Base-by-base conservation (phyloP, 2,329 filamentous ascomycete genomes). In the Zopfia rhizophila region DNA sequence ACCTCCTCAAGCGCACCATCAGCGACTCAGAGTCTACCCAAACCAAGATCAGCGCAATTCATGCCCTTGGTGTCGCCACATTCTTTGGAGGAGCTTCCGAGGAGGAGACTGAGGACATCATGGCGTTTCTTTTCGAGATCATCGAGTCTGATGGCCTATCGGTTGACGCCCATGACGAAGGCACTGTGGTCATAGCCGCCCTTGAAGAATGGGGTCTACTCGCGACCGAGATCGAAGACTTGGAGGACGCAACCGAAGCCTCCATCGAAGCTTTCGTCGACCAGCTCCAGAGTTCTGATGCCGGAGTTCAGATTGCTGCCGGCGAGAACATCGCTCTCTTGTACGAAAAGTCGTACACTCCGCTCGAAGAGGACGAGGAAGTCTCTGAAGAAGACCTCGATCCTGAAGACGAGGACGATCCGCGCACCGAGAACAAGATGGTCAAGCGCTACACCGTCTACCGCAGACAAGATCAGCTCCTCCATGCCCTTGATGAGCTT, bases 181-280 rank as follows among this genome's bases (percentile, higher is more conserved):
- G 80, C 0, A 77, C 78, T 3, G 82, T 91, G 2, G 90, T 96
- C 1, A 79, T 84, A 3, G 88, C 90, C 1, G 89, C 90, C 0
- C 76, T 95, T 1, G 82, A 88, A 54, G 84, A 87, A 47, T 96
- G 90, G 89, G 87, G 87, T 1, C 88, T 93, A 54, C 81, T 95
- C 4, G 89, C 88, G 4, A 91, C 88, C 3, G 83, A 89, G 49
- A 75, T 93, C 5, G 87, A 91, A 3, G 89, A 93, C 60, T 78
- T 91, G 30, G 84, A 89, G 56, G 81, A 82, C 12, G 80, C 85
- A 49, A 90, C 87, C 22, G 86, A 90, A 53, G 75, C 83, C 19
- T 87, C 89, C 12, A 82, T 94, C 60, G 88, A 94, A 40, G 86
- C 87, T 2, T 91, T 96, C 58, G 85, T 90, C 29, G 91, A 96